Base-by-base conservation (phyloP, 345 rosid genomes). In the Schrenkiella parvula region DNA sequence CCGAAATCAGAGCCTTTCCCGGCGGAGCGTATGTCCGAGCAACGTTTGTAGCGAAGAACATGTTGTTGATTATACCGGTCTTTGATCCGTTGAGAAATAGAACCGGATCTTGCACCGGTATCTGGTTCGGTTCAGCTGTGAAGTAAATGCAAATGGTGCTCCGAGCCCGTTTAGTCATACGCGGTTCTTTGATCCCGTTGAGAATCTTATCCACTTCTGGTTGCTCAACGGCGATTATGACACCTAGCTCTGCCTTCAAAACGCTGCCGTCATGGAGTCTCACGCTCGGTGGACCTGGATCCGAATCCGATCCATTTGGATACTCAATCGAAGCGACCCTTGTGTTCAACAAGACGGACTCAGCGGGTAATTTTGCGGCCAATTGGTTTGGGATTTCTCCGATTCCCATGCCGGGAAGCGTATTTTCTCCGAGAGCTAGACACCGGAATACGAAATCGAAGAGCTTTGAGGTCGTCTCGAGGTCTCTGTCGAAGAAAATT, bases 341-440 rank as follows among this genome's bases (percentile, higher is more conserved):
- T 4, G 85, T 68, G 73, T 89, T 84, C 56, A 93, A 57, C 67
- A 70, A 8, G 48, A 90, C 28, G 2, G 95, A 89, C 51, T 66
- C 70, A 9, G 84, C 42, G 0, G 98, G 91, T 64, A 93, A 57
- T 60, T 85, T 86, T 0, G 74, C 72, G 0, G 90, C 93, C 58
- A 93, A 15, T 58, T 93, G 97, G 19, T 80, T 69, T 0, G 97
- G 87, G 43, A 90, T 89, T 50, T 88, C 92, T 8, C 90, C 86
- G 10, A 93, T 93, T 46, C 98, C 98, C 57, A 70, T 77, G 2
- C 90, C 87, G 0, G 98, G 98, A 52, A 93, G 87, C 6, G 97
- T 84, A 55, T 88, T 93, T 12, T 90, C 87, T 12, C 98, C 98
- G 7, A 93, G 97, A 48, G 97, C 93, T 3, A 93, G 97, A 75